phyloP scores from a whole-genome alignment of 1,139 yeast species.

The Yamadazyma membranifaciens region DNA sequence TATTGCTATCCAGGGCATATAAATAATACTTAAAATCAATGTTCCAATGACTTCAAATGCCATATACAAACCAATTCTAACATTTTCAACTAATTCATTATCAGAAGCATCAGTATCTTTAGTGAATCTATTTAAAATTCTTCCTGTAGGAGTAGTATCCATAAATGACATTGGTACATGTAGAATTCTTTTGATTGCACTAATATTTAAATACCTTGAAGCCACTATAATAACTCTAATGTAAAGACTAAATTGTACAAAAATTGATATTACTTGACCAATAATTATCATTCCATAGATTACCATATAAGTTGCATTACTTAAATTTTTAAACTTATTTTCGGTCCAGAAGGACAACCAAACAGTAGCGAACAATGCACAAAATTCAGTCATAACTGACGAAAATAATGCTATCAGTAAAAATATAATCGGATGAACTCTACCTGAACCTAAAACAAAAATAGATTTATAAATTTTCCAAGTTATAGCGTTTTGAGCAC shows the following conservation, averaged over 20 bases:
- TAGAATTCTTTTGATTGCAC: conserved; percentile 11
- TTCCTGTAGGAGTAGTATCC: conserved; percentile 62
- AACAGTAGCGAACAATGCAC: conserved; percentile 63
- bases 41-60: conserved; percentile 60
- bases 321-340: conserved; percentile 43
- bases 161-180: conserved; percentile 58
- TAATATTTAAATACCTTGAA: conserved; percentile 37
- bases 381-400: conserved; percentile 50
- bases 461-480: conserved; percentile 42
- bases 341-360: conserved; percentile 89
- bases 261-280: conserved; percentile 35
- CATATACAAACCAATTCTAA: conserved; percentile 50
- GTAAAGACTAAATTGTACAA: conserved; percentile 43
- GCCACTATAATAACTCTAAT: conserved; percentile 53
- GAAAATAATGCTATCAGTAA: conserved; percentile 12
- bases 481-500: conserved; percentile 39
- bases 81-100: conserved; percentile 64
- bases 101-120: conserved; percentile 85
- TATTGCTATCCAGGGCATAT: conserved; percentile 59
- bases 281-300: conserved; percentile 58
- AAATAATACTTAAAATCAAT: conserved; percentile 61
- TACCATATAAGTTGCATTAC: conserved; percentile 68
- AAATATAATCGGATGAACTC: conserved; percentile 27
- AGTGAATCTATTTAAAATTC: conserved; percentile 61
- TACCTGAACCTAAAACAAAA: conserved; percentile 57